phyloP scores from a whole-genome alignment of 257 asterid genomes.

The Nicotiana obtusifolia region DNA sequence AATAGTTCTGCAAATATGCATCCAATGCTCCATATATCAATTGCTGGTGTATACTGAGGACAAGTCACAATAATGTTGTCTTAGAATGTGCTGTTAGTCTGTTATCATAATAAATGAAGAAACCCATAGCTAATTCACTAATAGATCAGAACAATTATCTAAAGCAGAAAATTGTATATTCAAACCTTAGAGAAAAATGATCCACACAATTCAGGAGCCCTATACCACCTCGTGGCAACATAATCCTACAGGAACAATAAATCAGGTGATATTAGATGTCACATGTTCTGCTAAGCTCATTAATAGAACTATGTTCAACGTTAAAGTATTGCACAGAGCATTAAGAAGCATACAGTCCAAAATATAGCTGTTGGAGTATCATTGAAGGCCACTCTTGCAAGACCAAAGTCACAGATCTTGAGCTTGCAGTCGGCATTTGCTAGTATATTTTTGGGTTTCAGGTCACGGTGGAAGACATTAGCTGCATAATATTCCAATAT shows the following conservation, averaged over 20 bases:
- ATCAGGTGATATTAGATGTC: background rate
- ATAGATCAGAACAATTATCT: background rate
- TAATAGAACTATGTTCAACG: background rate
- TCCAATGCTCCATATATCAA: conserved; percentile 97
- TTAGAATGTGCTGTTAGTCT: background rate
- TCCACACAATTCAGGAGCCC: conserved; percentile 97
- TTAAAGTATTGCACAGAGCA: background rate
- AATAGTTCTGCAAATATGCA: conserved; percentile 94
- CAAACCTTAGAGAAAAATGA: conserved; percentile 96
- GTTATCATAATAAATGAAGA: background rate
- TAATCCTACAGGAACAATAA: conserved; percentile 56
- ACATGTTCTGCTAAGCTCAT: background rate
- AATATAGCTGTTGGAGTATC: conserved; percentile 89
- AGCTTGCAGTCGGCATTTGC: conserved; percentile 93
- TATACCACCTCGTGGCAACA: conserved; percentile 95
- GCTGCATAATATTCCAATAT: conserved; percentile 39
- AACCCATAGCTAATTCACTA: background rate
- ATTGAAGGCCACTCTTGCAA: conserved; percentile 89
- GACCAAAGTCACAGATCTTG: conserved; percentile 85
- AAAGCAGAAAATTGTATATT: background rate
- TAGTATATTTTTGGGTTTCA: conserved; percentile 78
- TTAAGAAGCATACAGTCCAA: conserved; percentile 63
- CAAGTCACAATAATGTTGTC: conserved; percentile 5
- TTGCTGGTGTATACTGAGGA: conserved; percentile 91
- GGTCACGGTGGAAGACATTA: conserved; percentile 80